A percentile compares a stretch with the other conserved stretches of the same genome.
Conservation (phyloP, 768 basidiomycete species). For the Austroboletus eburneus region DNA sequence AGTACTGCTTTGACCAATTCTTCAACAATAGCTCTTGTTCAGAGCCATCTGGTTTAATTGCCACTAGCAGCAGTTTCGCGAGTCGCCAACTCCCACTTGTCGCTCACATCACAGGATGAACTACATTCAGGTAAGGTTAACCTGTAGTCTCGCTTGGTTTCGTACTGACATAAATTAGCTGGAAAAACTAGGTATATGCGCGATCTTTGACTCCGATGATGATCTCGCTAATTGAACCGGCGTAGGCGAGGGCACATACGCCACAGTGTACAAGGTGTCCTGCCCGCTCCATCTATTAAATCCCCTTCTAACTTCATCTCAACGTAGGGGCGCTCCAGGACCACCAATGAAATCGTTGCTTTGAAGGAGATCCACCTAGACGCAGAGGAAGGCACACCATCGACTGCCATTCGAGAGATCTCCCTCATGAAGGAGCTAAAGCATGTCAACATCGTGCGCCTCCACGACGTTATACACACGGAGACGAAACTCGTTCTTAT, state of each 20-base stretch:
- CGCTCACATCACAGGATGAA: conserved; percentile 37
- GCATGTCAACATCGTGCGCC: conserved; percentile 96
- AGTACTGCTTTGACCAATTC: too few species aligned
- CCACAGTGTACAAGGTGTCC: conserved; percentile 92
- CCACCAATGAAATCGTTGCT: conserved; percentile 98
- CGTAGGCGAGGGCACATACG: conserved; percentile 87
- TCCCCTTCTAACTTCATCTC: conserved; percentile 1
- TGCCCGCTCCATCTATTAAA: background rate
- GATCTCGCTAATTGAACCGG: conserved; percentile 4
- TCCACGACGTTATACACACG: conserved; percentile 98
- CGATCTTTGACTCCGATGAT: conserved; percentile 1
- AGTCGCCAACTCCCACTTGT: background rate
- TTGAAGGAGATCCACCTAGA: conserved; percentile 99
- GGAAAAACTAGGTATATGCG: conserved; percentile 71
- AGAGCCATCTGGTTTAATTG: background rate
- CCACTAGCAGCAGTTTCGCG: conserved; percentile 3
- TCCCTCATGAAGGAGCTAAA: conserved; percentile 99
- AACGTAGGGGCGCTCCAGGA: conserved; percentile 82
- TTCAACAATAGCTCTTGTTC: too few species aligned
- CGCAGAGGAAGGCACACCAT: conserved; percentile 98
- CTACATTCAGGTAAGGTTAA: conserved; percentile 49
- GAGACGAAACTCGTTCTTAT: conserved; percentile 97
- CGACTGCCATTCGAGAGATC: conserved; percentile 98
- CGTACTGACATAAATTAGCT: conserved; percentile 44
- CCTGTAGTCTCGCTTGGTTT: background rate